These are phyloP conservation scores for Avena atlantica DNA, from an alignment of 176 grass and related monocot species.

Conservation along the genomic window DNA sequence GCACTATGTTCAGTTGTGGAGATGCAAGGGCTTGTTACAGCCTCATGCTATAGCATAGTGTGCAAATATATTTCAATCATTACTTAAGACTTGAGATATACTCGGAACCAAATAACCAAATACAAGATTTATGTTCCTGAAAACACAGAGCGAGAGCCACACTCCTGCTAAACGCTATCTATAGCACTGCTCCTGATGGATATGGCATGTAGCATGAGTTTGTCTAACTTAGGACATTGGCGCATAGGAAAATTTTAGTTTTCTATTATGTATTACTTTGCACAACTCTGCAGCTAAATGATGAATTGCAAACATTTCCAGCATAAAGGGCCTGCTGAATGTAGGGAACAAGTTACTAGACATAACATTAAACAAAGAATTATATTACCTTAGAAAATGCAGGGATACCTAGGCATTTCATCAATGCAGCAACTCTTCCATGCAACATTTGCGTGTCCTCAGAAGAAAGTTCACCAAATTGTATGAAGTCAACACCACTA, in stretches of 20 bases:
- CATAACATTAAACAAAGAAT: conserved; percentile 9
- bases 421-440: conserved; percentile 65
- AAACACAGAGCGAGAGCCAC: too few relatives aligned
- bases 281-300: conserved; percentile 15
- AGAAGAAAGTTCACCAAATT: conserved; percentile 68
- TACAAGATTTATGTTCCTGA: too few relatives aligned
- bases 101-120: too few relatives aligned
- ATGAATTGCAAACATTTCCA: neutral
- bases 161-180: too few relatives aligned
- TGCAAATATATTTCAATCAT: too few relatives aligned
- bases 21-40: too few relatives aligned
- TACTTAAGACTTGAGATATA: too few relatives aligned
- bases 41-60: too few relatives aligned
- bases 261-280: conserved; percentile 14
- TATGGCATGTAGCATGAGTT: neutral
- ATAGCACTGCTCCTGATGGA: neutral
- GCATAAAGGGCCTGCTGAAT: neutral
- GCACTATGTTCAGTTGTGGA: too few relatives aligned
- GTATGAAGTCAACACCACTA: conserved; percentile 66
- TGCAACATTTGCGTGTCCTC: conserved; percentile 61
- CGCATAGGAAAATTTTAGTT: neutral
- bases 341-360: neutral
- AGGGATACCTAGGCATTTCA: conserved; percentile 81
- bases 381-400: conserved; percentile 87
- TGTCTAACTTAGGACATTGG: neutral